Conservation (phyloP, 2,329 filamentous ascomycete genomes). For the Fusarium buharicum region DNA sequence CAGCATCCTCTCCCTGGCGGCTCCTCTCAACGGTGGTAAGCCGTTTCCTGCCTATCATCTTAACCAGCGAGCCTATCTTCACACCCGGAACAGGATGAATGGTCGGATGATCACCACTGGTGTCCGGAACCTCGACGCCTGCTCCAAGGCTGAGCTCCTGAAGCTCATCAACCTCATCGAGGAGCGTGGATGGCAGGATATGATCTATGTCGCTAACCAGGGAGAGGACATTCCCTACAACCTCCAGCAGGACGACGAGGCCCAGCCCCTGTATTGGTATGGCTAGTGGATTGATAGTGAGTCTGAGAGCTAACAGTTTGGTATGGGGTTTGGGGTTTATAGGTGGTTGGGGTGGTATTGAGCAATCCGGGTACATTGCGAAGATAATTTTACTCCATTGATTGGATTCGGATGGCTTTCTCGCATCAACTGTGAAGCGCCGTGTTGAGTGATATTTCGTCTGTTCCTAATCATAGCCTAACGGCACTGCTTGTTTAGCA, state of each 20-base stretch:
- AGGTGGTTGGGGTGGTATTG: not conserved
- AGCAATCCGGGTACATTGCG: not conserved
- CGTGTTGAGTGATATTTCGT: not conserved
- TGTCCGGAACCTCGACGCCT: conserved; percentile 20
- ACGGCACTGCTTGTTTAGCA: not conserved
- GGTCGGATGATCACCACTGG: conserved; percentile 1
- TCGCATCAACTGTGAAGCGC: not conserved
- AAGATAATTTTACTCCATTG: not conserved
- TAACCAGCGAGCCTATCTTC: conserved; percentile 24
- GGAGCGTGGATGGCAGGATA: conserved; percentile 38
- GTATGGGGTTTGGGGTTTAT: not conserved
- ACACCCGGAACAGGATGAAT: not conserved
- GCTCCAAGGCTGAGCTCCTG: conserved; percentile 21
- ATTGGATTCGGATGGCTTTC: too few species aligned
- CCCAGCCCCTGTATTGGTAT: conserved; percentile 6
- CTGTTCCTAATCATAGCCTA: not conserved
- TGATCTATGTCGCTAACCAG: conserved; percentile 41
- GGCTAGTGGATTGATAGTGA: not conserved
- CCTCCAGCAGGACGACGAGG: conserved; percentile 1
- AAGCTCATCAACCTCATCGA: conserved; percentile 30
- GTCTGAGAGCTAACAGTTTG: not conserved
- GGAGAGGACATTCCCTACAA: conserved; percentile 26
- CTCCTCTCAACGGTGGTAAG: too few species aligned
- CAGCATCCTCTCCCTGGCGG: conserved; percentile 7
- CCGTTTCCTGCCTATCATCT: conserved; percentile 9